phyloP scores from a whole-genome alignment of 768 basidiomycete species.

The Dacryopinax primogenitus region DNA sequence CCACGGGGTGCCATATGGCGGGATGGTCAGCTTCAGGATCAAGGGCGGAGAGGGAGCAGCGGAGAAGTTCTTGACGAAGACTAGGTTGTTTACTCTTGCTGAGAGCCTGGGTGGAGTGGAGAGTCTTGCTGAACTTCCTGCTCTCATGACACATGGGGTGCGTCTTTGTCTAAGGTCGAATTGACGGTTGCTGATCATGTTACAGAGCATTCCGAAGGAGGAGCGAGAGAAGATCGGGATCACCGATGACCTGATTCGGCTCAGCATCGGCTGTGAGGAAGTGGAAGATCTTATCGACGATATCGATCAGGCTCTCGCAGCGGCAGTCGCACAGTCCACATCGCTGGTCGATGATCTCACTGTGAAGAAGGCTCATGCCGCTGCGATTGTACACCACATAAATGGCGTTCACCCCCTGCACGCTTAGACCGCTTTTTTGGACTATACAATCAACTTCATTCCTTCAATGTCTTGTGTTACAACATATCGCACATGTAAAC shows the following conservation, averaged over 20 bases:
- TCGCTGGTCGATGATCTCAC: neutral
- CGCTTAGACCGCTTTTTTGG: neutral
- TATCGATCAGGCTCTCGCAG: constrained; percentile 50
- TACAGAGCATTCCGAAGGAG: constrained; percentile 46
- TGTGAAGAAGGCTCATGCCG: neutral
- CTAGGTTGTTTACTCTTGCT: constrained; percentile 64
- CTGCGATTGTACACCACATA: neutral
- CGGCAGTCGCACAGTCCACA: constrained; percentile 21
- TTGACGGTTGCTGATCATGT: neutral
- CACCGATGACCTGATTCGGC: constrained; percentile 56
- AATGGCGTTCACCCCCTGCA: neutral
- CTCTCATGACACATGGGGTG: constrained; percentile 73
- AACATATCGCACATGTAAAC: neutral
- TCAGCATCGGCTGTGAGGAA: constrained; percentile 86
- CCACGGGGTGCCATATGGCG: constrained; percentile 71
- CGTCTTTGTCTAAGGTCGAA: constrained; percentile 13
- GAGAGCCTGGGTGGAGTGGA: constrained; percentile 90
- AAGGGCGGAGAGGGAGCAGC: constrained; percentile 39
- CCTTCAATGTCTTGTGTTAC: neutral
- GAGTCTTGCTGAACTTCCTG: constrained; percentile 75
- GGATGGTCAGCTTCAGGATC: constrained; percentile 71
- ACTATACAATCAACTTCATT: neutral
- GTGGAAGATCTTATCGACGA: constrained; percentile 65
- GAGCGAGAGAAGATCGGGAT: constrained; percentile 57
- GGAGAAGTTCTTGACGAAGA: constrained; percentile 51